phyloP scores from a whole-genome alignment of 352 stramenopile species.

The Pythium guiyangense region DNA sequence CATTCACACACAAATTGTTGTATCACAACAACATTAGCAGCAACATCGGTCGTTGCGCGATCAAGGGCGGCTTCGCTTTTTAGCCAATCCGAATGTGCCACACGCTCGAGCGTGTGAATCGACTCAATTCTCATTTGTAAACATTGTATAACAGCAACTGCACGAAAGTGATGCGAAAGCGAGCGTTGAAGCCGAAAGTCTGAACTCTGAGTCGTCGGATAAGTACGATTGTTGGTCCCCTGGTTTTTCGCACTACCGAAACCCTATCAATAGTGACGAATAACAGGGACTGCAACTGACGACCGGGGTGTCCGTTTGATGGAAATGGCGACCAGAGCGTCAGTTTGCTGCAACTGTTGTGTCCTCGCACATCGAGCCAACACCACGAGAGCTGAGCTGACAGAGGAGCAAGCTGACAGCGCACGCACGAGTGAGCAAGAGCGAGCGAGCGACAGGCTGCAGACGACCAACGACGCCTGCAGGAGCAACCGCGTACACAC shows the following conservation, averaged over 20 bases:
- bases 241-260: not conserved
- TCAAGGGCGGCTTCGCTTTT: slow-evolving; percentile 6
- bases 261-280: not conserved
- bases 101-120: slow-evolving; percentile 11
- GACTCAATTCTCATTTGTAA: not conserved
- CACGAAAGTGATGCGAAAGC: not conserved
- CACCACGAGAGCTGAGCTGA: not conserved
- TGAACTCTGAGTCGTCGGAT: not conserved
- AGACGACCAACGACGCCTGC: too few relatives aligned
- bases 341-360: not conserved
- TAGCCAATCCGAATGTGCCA: slow-evolving; percentile 26
- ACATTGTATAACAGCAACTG: not conserved
- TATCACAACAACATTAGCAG: too few relatives aligned
- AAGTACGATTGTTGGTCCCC: not conserved
- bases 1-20: too few relatives aligned
- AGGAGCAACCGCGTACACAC: too few relatives aligned
- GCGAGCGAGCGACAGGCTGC: too few relatives aligned
- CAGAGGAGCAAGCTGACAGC: too few relatives aligned
- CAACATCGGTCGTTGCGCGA: not conserved
- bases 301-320: not conserved
- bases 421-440: too few relatives aligned
- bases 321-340: not conserved
- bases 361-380: not conserved
- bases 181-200: not conserved
- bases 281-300: not conserved